phyloP scores from a whole-genome alignment of 495 filamentous ascomycete genomes.

The Penicillium maclennaniae region DNA sequence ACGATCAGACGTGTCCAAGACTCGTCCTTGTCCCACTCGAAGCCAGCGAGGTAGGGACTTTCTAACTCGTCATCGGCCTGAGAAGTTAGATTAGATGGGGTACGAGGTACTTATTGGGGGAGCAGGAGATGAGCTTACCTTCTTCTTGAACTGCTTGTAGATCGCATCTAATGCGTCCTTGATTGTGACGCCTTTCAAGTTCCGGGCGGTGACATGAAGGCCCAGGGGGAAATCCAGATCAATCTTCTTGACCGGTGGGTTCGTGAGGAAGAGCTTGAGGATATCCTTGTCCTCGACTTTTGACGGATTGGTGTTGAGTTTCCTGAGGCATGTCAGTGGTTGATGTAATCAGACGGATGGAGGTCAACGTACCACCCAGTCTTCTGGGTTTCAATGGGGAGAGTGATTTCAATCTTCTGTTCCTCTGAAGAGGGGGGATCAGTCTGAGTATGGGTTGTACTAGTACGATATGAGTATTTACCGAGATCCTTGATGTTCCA shows the following conservation, averaged over 20 bases:
- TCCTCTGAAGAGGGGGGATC: slow-evolving; percentile 56
- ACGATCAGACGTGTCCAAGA: slow-evolving; percentile 72
- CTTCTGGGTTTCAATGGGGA: slow-evolving; percentile 84
- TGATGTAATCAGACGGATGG: neutral
- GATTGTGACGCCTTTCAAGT: slow-evolving; percentile 88
- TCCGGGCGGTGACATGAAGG: slow-evolving; percentile 82
- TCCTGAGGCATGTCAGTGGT: slow-evolving; percentile 51
- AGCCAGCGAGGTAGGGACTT: slow-evolving; percentile 77
- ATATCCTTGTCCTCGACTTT: slow-evolving; percentile 74
- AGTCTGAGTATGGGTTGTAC: neutral
- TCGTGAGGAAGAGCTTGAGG: slow-evolving; percentile 74
- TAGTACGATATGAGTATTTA: slow-evolving; percentile 37
- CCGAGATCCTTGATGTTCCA: slow-evolving; percentile 83
- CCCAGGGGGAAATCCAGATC: slow-evolving; percentile 85
- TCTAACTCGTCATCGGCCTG: slow-evolving; percentile 87
- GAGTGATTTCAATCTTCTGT: slow-evolving; percentile 65
- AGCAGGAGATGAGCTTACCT: slow-evolving; percentile 48
- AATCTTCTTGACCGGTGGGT: slow-evolving; percentile 85
- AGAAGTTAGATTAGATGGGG: neutral
- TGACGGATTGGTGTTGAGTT: slow-evolving; percentile 78
- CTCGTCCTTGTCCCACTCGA: slow-evolving; percentile 93
- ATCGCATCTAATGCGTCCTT: slow-evolving; percentile 93
- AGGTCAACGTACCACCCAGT: slow-evolving; percentile 71
- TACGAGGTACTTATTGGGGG: slow-evolving; percentile 11
- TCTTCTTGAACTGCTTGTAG: slow-evolving; percentile 91